Evolutionary conservation across 805 yeast species (phyloP).

Genomic region (Hanseniaspora meyeri): DNA sequence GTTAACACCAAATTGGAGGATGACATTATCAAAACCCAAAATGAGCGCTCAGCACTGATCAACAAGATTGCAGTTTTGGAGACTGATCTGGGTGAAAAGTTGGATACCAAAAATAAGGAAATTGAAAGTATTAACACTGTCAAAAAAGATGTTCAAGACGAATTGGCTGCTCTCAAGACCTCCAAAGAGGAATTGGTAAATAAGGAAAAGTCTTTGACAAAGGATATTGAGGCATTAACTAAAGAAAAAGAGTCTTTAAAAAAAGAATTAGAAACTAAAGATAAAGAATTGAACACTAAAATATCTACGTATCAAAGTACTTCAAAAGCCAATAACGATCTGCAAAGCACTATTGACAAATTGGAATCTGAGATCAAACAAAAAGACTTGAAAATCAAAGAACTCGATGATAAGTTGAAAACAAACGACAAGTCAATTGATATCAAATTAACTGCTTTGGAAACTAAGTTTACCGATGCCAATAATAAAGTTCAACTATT

Average conservation of each 20-base stretch:
- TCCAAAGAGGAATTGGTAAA: conserved; percentile 18
- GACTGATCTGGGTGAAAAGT: conserved; percentile 21
- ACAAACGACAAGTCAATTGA: conserved; percentile 28
- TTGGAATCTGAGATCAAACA: conserved; percentile 25
- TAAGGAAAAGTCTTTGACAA: conserved; percentile 14
- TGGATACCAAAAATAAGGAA: conserved; percentile 14
- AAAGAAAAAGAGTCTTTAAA: conserved; percentile 27
- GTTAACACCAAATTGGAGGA: conserved; percentile 16
- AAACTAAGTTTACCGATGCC: conserved; percentile 27
- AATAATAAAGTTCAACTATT: conserved; percentile 30
- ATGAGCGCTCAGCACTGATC: conserved; percentile 20
- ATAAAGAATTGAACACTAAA: conserved; percentile 34
- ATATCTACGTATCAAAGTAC: conserved; percentile 39
- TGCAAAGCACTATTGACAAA: not conserved
- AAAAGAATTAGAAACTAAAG: conserved; percentile 39
- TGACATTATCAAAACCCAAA: conserved; percentile 17
- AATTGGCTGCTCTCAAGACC: conserved; percentile 19
- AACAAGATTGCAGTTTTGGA: conserved; percentile 23
- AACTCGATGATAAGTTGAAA: conserved; percentile 22
- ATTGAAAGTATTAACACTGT: not conserved
- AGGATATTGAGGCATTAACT: conserved; percentile 20
- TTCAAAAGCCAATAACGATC: conserved; percentile 28
- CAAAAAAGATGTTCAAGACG: conserved; percentile 16
- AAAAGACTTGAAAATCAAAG: conserved; percentile 24
- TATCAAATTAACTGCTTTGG: conserved; percentile 27